phyloP scores from a whole-genome alignment of 2,329 filamentous ascomycete genomes.

The Mycosphaerella arachidis region DNA sequence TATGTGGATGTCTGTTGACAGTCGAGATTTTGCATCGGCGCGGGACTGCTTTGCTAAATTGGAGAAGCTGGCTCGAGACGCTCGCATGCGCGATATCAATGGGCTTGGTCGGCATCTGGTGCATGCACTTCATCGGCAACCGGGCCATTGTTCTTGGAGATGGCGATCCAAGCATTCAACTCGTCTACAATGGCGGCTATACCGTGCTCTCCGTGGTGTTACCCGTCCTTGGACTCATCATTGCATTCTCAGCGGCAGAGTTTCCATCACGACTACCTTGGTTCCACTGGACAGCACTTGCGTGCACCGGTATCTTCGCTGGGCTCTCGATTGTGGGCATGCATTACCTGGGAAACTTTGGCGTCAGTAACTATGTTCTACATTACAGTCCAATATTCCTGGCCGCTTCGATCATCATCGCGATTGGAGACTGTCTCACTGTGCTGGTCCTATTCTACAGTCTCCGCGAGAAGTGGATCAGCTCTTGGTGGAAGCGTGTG shows the following conservation, averaged over 20 bases:
- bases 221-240: constrained; percentile 67
- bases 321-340: constrained; percentile 76
- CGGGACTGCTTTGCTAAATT: constrained; percentile 28
- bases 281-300: constrained; percentile 34
- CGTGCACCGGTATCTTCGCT: constrained; percentile 62
- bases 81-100: constrained; percentile 41
- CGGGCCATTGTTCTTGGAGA: constrained; percentile 67
- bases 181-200: constrained; percentile 67
- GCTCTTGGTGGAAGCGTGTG: constrained; percentile 69
- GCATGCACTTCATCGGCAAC: constrained; percentile 77
- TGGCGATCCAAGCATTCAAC: constrained; percentile 56
- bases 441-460: constrained; percentile 75
- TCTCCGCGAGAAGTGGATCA: constrained; percentile 70
- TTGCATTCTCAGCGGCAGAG: constrained; percentile 67
- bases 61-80: constrained; percentile 38
- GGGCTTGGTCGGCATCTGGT: constrained; percentile 49
- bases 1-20: constrained; percentile 71
- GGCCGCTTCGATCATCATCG: constrained; percentile 65
- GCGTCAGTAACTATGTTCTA: constrained; percentile 71
- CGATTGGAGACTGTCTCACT: constrained; percentile 64
- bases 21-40: constrained; percentile 72
- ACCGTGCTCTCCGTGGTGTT: constrained; percentile 76
- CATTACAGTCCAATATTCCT: constrained; percentile 58
- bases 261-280: constrained; percentile 29
- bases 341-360: constrained; percentile 84